A percentile compares a stretch with the other conserved stretches of the same genome.
Conservation (phyloP, 1,284 basidiomycete species). For the Heterobasidion occidentale region DNA sequence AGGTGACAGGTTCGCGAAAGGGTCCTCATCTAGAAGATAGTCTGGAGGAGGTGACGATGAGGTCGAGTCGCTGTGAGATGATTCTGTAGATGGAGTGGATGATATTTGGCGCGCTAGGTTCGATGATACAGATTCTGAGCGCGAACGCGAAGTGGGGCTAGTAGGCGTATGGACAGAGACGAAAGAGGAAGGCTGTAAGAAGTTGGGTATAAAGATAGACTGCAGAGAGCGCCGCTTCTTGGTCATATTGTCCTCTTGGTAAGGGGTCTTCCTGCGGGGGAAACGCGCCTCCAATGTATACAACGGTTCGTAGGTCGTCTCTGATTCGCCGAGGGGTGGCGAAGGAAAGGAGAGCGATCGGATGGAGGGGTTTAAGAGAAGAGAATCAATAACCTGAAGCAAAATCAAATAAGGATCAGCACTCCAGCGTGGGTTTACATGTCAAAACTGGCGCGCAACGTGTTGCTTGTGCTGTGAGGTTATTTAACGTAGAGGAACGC, state of each 20-base stretch:
- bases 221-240: conserved; percentile 45
- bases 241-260: conserved; percentile 15
- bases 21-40: conserved; percentile 60
- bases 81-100: conserved; percentile 8
- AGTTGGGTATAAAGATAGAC: conserved; percentile 37
- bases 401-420: neutral
- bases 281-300: neutral
- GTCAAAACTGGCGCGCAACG: too few relatives aligned
- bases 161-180: conserved; percentile 5
- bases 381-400: neutral
- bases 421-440: neutral
- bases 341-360: neutral
- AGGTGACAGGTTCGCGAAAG: conserved; percentile 51
- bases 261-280: neutral
- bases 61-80: neutral
- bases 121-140: conserved; percentile 12
- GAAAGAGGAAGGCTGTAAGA: conserved; percentile 19
- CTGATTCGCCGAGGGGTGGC: neutral
- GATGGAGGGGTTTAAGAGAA: neutral
- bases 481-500: too few relatives aligned
- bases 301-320: neutral
- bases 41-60: conserved; percentile 21
- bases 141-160: conserved; percentile 8
- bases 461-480: too few relatives aligned
- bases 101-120: conserved; percentile 1